Percentiles rank a stretch among this genome's conserved stretches.
Conservation (phyloP, 202 grass and related monocot species). For the Schoenoplectus tabernaemontani region DNA sequence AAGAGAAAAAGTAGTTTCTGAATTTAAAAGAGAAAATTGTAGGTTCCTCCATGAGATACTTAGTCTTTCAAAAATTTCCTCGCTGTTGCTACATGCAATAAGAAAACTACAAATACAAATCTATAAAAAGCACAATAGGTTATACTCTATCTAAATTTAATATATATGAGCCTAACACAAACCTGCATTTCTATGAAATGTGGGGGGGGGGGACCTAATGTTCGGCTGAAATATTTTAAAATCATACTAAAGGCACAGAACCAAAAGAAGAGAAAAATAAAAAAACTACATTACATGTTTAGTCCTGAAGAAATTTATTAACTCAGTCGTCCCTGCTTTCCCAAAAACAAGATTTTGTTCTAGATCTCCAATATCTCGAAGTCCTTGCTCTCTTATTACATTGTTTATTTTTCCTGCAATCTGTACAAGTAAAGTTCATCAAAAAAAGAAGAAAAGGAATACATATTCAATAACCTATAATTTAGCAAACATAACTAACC, state of each 20-base stretch:
- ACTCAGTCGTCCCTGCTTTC: conserved; percentile 80
- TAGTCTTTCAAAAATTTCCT: background rate
- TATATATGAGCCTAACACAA: background rate
- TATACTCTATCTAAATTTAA: conserved; percentile 5
- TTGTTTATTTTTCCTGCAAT: conserved; percentile 86
- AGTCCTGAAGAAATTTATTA: conserved; percentile 92
- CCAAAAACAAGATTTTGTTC: conserved; percentile 98
- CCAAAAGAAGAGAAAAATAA: background rate
- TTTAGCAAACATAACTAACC: conserved; percentile 44
- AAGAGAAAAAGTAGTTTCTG: background rate
- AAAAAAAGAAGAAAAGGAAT: background rate
- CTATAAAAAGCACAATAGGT: background rate
- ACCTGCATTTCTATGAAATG: background rate
- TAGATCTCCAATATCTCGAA: conserved; percentile 83
- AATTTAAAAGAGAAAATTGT: background rate
- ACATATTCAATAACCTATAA: background rate
- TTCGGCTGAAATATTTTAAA: conserved; percentile 13
- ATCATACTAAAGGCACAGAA: conserved; percentile 13
- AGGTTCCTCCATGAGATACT: background rate
- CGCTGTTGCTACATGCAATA: background rate
- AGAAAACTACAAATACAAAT: background rate
- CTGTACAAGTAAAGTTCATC: conserved; percentile 37
- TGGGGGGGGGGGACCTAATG: background rate
- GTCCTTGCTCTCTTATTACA: conserved; percentile 78
- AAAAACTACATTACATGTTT: conserved; percentile 56